Percentiles rank a stretch among this genome's conserved stretches.
Evolutionary conservation across 148 eudicot genomes (phyloP).

Genomic region (Rhododendron henanense): DNA sequence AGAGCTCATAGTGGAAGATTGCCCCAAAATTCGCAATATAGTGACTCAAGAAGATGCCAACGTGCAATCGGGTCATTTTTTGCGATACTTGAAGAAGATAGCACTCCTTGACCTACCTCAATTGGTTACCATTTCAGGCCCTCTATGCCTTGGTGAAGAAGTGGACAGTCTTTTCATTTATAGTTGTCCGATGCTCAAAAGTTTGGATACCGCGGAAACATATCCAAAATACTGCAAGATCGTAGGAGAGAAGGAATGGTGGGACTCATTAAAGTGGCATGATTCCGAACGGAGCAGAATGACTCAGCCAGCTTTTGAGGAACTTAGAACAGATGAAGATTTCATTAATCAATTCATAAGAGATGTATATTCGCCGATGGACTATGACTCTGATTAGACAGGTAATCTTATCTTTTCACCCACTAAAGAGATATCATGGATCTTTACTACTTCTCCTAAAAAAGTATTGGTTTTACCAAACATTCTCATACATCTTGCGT

Average conservation of each 20-base stretch:
- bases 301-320: neutral
- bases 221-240: neutral
- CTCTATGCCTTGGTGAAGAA: neutral
- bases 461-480: no score
- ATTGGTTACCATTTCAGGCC: constrained; percentile 4
- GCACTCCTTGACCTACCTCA: constrained; percentile 16
- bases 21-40: neutral
- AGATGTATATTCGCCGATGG: no score
- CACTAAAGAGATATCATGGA: no score
- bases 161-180: neutral
- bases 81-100: neutral
- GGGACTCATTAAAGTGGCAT: constrained; percentile 9
- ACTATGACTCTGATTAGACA: no score
- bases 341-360: no score
- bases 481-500: no score
- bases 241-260: constrained; percentile 19
- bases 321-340: no score
- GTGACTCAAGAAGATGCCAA: neutral
- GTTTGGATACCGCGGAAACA: neutral
- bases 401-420: no score
- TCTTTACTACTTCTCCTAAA: no score
- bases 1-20: no score
- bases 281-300: neutral
- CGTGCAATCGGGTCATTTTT: neutral
- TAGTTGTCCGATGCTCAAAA: constrained; percentile 8